phyloP scores from a whole-genome alignment of 2,329 filamentous ascomycete species.

The Colletotrichum cereale region DNA sequence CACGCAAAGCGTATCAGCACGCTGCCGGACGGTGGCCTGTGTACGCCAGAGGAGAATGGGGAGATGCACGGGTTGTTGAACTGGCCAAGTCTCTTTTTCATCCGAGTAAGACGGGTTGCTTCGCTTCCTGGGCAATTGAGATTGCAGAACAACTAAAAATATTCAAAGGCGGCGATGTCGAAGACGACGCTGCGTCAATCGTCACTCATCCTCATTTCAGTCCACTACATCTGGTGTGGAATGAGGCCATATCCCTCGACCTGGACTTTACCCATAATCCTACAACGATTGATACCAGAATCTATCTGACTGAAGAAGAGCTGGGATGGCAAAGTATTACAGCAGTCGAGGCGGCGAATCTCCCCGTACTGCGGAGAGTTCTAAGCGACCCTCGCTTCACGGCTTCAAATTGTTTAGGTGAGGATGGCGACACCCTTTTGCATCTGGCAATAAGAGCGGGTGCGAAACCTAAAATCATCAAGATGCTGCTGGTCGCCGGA shows the following conservation, averaged over 20 bases:
- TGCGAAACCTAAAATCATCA: no score
- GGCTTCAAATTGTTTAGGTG: background rate
- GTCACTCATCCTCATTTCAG: background rate
- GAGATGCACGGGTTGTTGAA: background rate
- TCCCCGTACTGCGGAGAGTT: background rate
- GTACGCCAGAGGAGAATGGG: background rate
- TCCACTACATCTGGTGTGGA: constrained; percentile 5
- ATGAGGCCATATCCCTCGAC: accelerated
- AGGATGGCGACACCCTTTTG: background rate
- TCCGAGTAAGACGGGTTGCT: background rate
- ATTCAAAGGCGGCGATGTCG: no score
- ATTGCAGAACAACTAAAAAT: no score
- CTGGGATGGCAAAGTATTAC: background rate
- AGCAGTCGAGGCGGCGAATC: accelerated
- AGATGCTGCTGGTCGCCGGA: background rate
- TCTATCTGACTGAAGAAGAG: background rate
- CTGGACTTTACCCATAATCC: background rate
- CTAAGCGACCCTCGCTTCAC: background rate
- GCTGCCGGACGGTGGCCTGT: background rate
- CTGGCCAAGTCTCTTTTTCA: constrained; percentile 1
- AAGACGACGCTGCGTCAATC: background rate
- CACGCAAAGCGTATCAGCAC: background rate
- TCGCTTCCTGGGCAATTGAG: background rate
- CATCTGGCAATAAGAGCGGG: background rate
- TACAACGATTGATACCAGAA: background rate